phyloP scores from a whole-genome alignment of 441 rosid species.

The Croton laevigatus region DNA sequence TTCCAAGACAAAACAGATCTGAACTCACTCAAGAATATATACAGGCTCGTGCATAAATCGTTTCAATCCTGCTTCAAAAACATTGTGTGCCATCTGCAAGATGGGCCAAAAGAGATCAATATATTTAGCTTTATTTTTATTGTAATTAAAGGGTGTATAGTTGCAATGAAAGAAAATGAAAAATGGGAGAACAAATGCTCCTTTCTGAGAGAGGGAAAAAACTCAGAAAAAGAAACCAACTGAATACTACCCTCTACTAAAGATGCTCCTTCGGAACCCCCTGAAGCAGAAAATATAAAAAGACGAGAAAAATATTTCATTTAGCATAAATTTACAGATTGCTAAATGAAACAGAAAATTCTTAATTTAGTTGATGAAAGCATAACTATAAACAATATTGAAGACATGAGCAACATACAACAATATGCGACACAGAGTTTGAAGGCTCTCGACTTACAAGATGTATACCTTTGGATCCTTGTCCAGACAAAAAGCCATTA shows the following conservation, averaged over 20 bases:
- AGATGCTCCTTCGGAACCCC: not conserved
- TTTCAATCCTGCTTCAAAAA: conserved; percentile 93
- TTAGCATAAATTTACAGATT: conserved; percentile 10
- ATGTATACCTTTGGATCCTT: conserved; percentile 82
- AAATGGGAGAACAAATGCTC: not conserved
- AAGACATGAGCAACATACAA: conserved; percentile 2
- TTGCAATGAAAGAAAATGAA: not conserved
- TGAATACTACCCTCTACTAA: not conserved
- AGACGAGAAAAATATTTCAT: not conserved
- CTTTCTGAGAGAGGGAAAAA: not conserved
- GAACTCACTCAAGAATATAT: conserved; percentile 89
- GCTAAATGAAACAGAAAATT: not conserved
- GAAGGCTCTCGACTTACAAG: conserved; percentile 3
- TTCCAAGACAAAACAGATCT: conserved; percentile 12
- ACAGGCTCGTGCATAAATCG: conserved; percentile 91
- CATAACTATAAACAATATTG: not conserved
- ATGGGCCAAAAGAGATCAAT: conserved; percentile 16
- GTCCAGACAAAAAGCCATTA: conserved; percentile 91
- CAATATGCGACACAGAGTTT: conserved; percentile 1
- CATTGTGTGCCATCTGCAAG: conserved; percentile 82
- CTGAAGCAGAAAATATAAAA: not conserved
- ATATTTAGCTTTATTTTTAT: not conserved
- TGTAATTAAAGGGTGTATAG: not conserved
- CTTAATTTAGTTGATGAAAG: not conserved
- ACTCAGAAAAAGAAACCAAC: not conserved